These are phyloP conservation scores for Chrysanthemum lavandulifolium DNA, from an alignment of 129 eudicot genomes.

Conservation along the genomic window DNA sequence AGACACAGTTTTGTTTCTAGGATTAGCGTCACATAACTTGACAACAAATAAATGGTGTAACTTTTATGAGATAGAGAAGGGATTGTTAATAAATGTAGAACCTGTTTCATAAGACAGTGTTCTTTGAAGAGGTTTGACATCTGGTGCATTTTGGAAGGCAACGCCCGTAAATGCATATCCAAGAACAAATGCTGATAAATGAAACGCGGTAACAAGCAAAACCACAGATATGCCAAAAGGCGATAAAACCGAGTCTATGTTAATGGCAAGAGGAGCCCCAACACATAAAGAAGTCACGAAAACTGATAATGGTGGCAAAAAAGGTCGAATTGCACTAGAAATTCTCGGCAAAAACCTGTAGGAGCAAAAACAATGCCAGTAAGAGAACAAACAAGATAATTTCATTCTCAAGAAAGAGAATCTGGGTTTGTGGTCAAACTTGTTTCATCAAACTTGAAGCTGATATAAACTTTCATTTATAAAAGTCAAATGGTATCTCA, in stretches of 20 bases:
- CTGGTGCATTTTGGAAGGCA: slow-evolving; percentile 57
- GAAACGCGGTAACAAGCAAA: slow-evolving; percentile 62
- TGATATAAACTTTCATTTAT: neutral
- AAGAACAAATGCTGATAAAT: slow-evolving; percentile 67
- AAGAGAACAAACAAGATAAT: neutral
- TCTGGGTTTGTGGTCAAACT: slow-evolving; percentile 9
- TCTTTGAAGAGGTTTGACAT: slow-evolving; percentile 92
- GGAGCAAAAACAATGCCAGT: neutral
- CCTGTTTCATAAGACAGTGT: slow-evolving; percentile 95
- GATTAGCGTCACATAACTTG: slow-evolving; percentile 5
- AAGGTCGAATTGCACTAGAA: slow-evolving; percentile 60
- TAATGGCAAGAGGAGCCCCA: slow-evolving; percentile 96
- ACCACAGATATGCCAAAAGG: slow-evolving; percentile 82
- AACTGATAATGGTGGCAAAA: slow-evolving; percentile 88
- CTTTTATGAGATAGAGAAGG: neutral
- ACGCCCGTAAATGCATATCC: slow-evolving; percentile 73
- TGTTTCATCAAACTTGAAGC: neutral
- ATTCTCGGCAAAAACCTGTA: slow-evolving; percentile 74
- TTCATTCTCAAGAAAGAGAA: neutral
- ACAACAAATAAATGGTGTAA: neutral
- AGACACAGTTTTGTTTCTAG: neutral
- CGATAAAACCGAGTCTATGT: slow-evolving; percentile 71
- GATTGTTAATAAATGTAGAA: slow-evolving; percentile 13
- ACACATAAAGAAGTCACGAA: slow-evolving; percentile 89
- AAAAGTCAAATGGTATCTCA: neutral